Percentiles rank a stretch among this genome's conserved stretches.
These are phyloP conservation scores for Cordyceps javanica DNA, from an alignment of 2,329 filamentous ascomycete genomes.

Conservation along the genomic window DNA sequence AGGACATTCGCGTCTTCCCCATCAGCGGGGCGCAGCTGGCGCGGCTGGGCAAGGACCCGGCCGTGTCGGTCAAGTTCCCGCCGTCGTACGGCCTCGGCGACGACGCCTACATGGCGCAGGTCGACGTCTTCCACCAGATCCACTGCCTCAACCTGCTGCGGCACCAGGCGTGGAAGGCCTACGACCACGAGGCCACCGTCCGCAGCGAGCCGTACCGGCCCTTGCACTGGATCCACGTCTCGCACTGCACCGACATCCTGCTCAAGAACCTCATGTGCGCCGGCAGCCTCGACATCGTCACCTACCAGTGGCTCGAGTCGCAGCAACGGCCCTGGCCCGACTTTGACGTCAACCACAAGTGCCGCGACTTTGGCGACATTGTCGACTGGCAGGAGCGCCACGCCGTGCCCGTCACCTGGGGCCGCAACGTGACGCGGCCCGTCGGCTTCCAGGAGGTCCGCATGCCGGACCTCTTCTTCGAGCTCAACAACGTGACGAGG, in stretches of 20 bases:
- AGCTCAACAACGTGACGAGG: constrained; percentile 1
- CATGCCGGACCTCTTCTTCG: constrained; percentile 3
- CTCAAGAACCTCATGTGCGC: constrained; percentile 18
- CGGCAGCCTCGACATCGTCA: constrained; percentile 14
- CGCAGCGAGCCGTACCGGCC: background rate
- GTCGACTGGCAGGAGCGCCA: constrained; percentile 15
- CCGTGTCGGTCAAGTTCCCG: constrained; percentile 20
- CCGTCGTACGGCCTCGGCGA: constrained; percentile 23
- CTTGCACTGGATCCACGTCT: constrained; percentile 12
- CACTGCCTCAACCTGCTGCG: constrained; percentile 20
- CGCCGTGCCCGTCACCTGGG: constrained; percentile 1
- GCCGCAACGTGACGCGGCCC: constrained; percentile 3
- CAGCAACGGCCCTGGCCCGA: constrained; percentile 14
- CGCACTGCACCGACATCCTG: constrained; percentile 17
- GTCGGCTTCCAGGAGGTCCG: constrained; percentile 1
- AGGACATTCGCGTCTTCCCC: constrained; percentile 10
- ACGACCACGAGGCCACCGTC: constrained; percentile 4
- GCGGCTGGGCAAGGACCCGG: constrained; percentile 25
- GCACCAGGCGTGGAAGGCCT: constrained; percentile 12
- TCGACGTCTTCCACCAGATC: constrained; percentile 24
- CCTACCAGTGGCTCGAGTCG: constrained; percentile 16
- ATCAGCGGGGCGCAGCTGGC: constrained; percentile 22
- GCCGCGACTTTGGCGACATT: constrained; percentile 16
- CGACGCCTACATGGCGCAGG: constrained; percentile 26
- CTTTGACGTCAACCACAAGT: constrained; percentile 17